Evolutionary conservation across 2,329 filamentous ascomycete species (phyloP).

Genomic region (Colletotrichum abscissum): DNA sequence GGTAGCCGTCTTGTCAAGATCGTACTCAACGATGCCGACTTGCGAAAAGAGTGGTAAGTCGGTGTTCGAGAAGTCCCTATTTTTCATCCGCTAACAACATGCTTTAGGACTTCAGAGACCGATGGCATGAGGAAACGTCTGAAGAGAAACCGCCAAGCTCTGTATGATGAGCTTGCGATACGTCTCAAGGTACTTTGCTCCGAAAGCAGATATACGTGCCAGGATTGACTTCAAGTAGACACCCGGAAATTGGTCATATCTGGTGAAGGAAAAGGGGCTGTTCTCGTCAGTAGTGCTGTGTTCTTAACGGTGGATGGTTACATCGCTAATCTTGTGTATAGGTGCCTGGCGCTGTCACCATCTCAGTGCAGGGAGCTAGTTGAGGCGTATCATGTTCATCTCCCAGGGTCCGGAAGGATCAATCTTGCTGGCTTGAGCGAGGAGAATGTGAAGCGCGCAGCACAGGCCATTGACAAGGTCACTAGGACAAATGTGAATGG

Average conservation of each 20-base stretch:
- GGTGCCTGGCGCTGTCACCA: constrained; percentile 6
- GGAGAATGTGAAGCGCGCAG: constrained; percentile 9
- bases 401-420: constrained; percentile 18
- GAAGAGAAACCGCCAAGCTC: neutral
- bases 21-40: neutral
- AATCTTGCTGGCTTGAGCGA: constrained; percentile 19
- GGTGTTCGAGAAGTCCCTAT: neutral
- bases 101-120: constrained; percentile 5
- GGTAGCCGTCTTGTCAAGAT: constrained; percentile 23
- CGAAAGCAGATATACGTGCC: neutral
- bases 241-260: constrained; percentile 24
- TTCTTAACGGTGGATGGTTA: too few species aligned
- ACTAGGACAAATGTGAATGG: neutral
- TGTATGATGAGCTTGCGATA: constrained; percentile 2
- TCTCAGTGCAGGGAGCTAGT: constrained; percentile 15
- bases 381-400: constrained; percentile 3
- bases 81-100: neutral
- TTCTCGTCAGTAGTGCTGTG: constrained; percentile 14
- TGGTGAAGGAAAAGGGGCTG: constrained; percentile 13
- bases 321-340: neutral
- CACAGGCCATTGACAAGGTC: constrained; percentile 12
- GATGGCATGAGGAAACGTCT: constrained; percentile 13
- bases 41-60: constrained; percentile 11
- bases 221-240: constrained; percentile 1
- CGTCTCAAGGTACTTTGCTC: neutral